A percentile compares a stretch with the other conserved stretches of the same genome.
These are phyloP conservation scores for Aspergillus candidus DNA, from an alignment of 2,329 filamentous ascomycete genomes.

Conservation along the genomic window DNA sequence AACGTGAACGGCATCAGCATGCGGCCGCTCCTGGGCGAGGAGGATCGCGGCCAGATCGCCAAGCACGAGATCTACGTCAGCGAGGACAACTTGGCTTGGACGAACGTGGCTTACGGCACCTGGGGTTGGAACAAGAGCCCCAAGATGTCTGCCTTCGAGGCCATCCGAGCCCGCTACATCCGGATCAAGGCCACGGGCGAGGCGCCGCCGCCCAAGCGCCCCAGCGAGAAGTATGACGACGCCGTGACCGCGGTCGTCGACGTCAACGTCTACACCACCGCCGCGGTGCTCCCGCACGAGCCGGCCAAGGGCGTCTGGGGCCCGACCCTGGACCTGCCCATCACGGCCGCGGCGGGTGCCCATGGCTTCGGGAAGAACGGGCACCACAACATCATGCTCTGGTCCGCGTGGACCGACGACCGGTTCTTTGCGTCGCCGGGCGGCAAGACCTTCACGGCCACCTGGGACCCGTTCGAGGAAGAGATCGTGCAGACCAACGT, in stretches of 20 bases:
- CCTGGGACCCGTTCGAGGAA: constrained; percentile 22
- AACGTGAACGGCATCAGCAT: constrained; percentile 15
- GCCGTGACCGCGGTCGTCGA: constrained; percentile 1
- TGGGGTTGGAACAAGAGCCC: constrained; percentile 15
- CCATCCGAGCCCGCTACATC: constrained; percentile 11
- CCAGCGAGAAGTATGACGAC: not conserved
- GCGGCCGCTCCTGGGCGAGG: constrained; percentile 8
- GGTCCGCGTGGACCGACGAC: constrained; percentile 16
- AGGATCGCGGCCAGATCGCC: constrained; percentile 8
- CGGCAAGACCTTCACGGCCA: constrained; percentile 15
- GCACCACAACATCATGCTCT: constrained; percentile 8
- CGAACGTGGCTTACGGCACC: constrained; percentile 15
- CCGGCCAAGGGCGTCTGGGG: constrained; percentile 21
- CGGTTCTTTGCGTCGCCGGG: constrained; percentile 14
- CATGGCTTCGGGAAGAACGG: constrained; percentile 6
- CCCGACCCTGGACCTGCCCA: constrained; percentile 22
- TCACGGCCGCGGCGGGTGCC: constrained; percentile 20
- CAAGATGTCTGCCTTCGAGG: constrained; percentile 16
- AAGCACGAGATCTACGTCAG: constrained; percentile 9
- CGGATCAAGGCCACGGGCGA: constrained; percentile 1
- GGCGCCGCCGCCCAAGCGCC: not conserved
- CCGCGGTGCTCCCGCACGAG: constrained; percentile 7
- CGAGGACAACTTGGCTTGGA: constrained; percentile 7
- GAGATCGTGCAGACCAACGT: constrained; percentile 29
- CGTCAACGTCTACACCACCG: constrained; percentile 3